Evolutionary conservation across 495 filamentous ascomycete species (phyloP), one percentile per base, ranked within the genome.

Genomic region (Penicillium silybi): DNA sequence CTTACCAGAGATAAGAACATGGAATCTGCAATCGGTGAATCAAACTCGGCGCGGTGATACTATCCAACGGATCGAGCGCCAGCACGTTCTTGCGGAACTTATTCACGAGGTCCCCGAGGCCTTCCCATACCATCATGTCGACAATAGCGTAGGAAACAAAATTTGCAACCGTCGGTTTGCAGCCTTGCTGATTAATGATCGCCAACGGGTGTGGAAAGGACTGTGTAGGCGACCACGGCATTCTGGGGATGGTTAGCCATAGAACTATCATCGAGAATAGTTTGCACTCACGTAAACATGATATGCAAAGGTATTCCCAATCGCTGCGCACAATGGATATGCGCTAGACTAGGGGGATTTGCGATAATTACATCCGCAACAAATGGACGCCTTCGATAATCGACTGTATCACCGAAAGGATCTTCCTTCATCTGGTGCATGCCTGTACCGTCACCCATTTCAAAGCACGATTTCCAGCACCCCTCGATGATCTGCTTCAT

Each of bases 121-220:
- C 87, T 61, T 91, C 85, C 87, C 87, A 90, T 26, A 85, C 85
- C 81, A 92, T 83, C 82, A 87, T 85, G 53, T 93, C 88, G 6
- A 91, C 83, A 25, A 92, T 64, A 4, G 82, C 79, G 58, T 93
- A 93, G 2, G 82, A 85, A 10, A 90, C 76, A 52, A 84, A 89
- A 58, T 92, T 92, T 2, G 85, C 82, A 38, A 84, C 72, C 13
- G 74, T 72, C 2, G 76, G 59, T 53, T 82, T 79, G 27, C 73
- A 70, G 46, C 77, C 74, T 19, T 75, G 71, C 9, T 81, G 71
- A 16, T 74, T 64, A 27, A 81, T 69, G 25, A 83, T 81, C 54
- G 81, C 78, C 4, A 81, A 59, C 0, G 82, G 80, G 54, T 85
- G 82, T 9, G 79, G 70, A 53, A 78, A 81, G 3, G 68, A 63